These are phyloP conservation scores for Aphanomyces cochlioides DNA, from an alignment of 352 stramenopile species.

Conservation along the genomic window DNA sequence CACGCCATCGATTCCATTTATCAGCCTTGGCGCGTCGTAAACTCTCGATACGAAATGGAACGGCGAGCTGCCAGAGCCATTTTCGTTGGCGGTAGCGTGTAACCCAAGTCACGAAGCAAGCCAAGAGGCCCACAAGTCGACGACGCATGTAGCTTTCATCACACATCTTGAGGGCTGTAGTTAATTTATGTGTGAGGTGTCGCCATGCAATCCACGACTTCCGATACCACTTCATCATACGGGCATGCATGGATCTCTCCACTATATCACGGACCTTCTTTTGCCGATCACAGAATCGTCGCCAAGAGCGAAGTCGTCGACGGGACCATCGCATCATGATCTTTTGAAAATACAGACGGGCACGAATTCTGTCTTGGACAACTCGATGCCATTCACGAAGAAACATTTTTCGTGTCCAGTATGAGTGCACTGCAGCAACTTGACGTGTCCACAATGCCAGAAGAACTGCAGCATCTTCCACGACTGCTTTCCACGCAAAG, in stretches of 20 bases:
- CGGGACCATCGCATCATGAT: neutral
- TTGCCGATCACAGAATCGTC: neutral
- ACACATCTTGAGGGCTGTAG: neutral
- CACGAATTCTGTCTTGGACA: neutral
- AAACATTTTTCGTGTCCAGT: conserved; percentile 3
- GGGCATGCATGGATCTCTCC: neutral
- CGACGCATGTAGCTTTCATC: neutral
- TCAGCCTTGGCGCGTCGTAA: neutral
- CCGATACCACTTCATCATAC: neutral
- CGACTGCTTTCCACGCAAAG: conserved; percentile 3
- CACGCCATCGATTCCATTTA: neutral
- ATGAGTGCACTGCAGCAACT: neutral
- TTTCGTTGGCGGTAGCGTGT: neutral
- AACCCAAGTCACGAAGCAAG: conserved; percentile 13
- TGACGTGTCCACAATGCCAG: neutral
- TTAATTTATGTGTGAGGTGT: neutral
- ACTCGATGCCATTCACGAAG: conserved; percentile 1
- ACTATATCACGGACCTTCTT: neutral
- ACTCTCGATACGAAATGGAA: neutral
- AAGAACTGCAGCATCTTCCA: neutral
- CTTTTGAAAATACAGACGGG: neutral
- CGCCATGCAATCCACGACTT: neutral
- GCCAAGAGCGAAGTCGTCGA: neutral
- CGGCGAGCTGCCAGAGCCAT: conserved; percentile 3
- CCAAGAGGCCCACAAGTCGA: conserved; percentile 1